Conservation (phyloP, 2,329 filamentous ascomycete genomes). For the Fusarium pseudoanthophilum region DNA sequence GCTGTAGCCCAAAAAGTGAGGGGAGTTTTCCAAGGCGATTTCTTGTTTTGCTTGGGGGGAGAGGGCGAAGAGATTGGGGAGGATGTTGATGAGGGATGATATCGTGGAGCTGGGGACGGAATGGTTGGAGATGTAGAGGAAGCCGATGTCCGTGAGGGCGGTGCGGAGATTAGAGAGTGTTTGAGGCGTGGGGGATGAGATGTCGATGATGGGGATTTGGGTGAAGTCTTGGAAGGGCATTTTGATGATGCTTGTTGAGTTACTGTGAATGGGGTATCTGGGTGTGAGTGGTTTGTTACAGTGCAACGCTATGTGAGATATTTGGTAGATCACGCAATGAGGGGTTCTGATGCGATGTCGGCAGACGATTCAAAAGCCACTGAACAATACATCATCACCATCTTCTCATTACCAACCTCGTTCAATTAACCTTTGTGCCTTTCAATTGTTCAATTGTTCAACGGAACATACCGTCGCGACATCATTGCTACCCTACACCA, state of each 20-base stretch:
- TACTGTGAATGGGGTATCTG: too few species aligned
- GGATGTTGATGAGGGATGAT: slow-evolving; percentile 52
- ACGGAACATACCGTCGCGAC: neutral
- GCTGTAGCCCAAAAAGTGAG: slow-evolving; percentile 71
- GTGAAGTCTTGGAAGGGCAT: slow-evolving; percentile 44
- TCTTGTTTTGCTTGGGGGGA: slow-evolving; percentile 50
- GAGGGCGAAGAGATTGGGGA: slow-evolving; percentile 59
- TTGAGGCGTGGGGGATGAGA: slow-evolving; percentile 55
- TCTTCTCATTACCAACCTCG: neutral
- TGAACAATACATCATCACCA: neutral
- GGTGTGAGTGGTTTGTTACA: neutral
- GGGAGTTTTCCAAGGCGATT: slow-evolving; percentile 62
- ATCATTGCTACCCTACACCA: neutral
- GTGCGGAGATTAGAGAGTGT: slow-evolving; percentile 57
- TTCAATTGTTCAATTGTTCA: neutral
- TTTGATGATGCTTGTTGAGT: neutral
- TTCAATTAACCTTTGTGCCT: neutral
- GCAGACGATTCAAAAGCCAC: neutral
- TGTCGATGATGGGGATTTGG: slow-evolving; percentile 61
- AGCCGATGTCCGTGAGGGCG: slow-evolving; percentile 62
- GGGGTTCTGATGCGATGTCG: neutral
- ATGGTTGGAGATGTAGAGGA: slow-evolving; percentile 64
- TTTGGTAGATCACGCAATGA: neutral
- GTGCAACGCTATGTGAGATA: neutral
- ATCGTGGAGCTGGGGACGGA: slow-evolving; percentile 49